phyloP scores from a whole-genome alignment of 208 protist species.

The Trypanosoma melophagium region DNA sequence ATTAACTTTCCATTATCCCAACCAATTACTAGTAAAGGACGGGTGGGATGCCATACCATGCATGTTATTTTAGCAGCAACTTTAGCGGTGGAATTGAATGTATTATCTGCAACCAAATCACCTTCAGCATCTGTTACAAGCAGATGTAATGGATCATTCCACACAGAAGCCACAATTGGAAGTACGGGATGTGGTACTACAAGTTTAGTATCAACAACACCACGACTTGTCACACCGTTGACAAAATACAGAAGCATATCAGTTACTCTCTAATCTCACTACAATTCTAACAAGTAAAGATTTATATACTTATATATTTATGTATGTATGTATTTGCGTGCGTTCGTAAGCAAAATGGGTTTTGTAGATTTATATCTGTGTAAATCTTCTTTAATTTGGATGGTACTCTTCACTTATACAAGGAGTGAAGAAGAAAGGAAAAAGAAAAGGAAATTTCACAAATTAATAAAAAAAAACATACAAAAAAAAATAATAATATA shows the following conservation, averaged over 20 bases:
- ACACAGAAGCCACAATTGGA: slow-evolving; percentile 72
- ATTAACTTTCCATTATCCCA: slow-evolving; percentile 81
- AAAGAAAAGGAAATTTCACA: too few species aligned
- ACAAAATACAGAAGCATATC: slow-evolving; percentile 76
- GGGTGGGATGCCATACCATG: slow-evolving; percentile 86
- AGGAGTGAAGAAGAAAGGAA: too few species aligned
- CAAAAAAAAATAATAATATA: too few species aligned
- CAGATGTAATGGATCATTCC: slow-evolving; percentile 57
- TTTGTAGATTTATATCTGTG: background rate
- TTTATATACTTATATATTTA: background rate
- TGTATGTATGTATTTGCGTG: background rate
- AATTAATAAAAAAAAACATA: too few species aligned
- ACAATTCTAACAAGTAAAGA: background rate
- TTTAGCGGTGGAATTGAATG: slow-evolving; percentile 24
- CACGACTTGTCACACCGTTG: slow-evolving; percentile 60
- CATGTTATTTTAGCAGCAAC: slow-evolving; percentile 34
- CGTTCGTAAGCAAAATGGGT: background rate
- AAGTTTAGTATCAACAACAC: slow-evolving; percentile 51
- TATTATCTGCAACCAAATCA: slow-evolving; percentile 59
- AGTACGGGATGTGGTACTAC: slow-evolving; percentile 52
- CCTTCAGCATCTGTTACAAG: slow-evolving; percentile 83
- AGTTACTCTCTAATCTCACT: background rate
- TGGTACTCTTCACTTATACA: too few species aligned
- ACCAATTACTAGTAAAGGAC: slow-evolving; percentile 71
- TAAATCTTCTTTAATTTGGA: too few species aligned